Evolutionary conservation across 306 rosid genomes (phyloP), one percentile per base, ranked within the genome.

Genomic region (Fagus sylvatica): DNA sequence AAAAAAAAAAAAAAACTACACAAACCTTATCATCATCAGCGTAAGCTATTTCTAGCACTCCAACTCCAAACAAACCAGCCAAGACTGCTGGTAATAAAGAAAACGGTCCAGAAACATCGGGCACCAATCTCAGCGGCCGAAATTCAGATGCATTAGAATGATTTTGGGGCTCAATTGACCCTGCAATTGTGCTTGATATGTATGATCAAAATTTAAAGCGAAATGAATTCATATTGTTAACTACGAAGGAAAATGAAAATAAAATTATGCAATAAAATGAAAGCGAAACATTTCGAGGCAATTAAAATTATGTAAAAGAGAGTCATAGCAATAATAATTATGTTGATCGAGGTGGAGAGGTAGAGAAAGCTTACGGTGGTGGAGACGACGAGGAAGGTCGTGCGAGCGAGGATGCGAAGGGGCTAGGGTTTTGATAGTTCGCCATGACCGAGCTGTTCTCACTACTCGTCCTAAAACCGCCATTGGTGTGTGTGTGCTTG

Each of bases 21-120:
- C 54, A 48, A 22, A 88, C 98, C 89, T 79, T 86, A 1, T 69
- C 84, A 15, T 83, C 88, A 37, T 91, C 98, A 0, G 97, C 90
- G 61, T 85, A 79, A 0, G 90, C 88, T 48, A 70, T 73, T 72
- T 86, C 84, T 59, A 76, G 69, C 76, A 76, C 74, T 56, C 89
- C 91, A 56, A 77, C 54, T 75, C 97, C 98, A 72, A 91, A 66
- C 49, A 85, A 61, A 79, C 85, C 84, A 34, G 84, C 92, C 69
- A 91, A 74, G 17, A 81, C 76, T 46, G 85, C 85, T 0, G 97
- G 90, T 74, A 83, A 77, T 60, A 80, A 7, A 6, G 78, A 74
- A 75, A 11, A 41, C 2, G 56, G 51, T 57, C 76, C 62, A 11
- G 33, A 33, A 73, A 71, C 80, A 41, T 81, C 71, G 2, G 84